A percentile compares a stretch with the other conserved stretches of the same genome.
Evolutionary conservation across 2,329 filamentous ascomycete genomes (phyloP).

Genomic region (Trichoderma asperellum): DNA sequence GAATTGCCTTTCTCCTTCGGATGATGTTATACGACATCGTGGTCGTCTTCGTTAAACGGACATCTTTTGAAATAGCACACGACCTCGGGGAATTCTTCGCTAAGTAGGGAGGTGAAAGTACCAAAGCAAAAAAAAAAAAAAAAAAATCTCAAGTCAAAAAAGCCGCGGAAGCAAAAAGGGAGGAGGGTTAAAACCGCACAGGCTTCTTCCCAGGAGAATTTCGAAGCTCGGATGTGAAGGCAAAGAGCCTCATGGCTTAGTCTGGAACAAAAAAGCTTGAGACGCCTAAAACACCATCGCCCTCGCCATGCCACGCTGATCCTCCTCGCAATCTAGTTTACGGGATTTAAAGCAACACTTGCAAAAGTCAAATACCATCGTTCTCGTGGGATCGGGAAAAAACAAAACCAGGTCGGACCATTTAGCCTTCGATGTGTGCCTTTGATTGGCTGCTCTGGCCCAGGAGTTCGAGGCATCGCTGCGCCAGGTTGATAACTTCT

Average conservation of each 20-base stretch:
- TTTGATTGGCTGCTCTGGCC: conserved; percentile 72
- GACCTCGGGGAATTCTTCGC: conserved; percentile 11
- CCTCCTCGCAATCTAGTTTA: conserved; percentile 16
- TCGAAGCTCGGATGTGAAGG: conserved; percentile 25
- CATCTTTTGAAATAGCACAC: conserved; percentile 26
- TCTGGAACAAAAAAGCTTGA: conserved; percentile 36
- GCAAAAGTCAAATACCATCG: background rate
- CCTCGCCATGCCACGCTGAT: conserved; percentile 29
- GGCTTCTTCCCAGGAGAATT: conserved; percentile 29
- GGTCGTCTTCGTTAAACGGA: conserved; percentile 10
- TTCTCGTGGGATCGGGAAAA: background rate
- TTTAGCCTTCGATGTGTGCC: conserved; percentile 78
- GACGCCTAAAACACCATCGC: conserved; percentile 41
- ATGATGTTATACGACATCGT: background rate
- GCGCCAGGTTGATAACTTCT: conserved; percentile 88
- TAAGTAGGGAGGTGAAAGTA: conserved; percentile 24
- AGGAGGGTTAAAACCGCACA: conserved; percentile 28
- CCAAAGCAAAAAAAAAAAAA: conserved; percentile 20
- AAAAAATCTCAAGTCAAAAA: background rate
- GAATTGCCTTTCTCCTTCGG: background rate
- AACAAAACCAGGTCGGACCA: background rate
- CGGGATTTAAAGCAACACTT: conserved; percentile 9
- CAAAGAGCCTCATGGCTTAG: conserved; percentile 33
- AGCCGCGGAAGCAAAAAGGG: conserved; percentile 31
- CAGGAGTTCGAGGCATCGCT: conserved; percentile 84